Evolutionary conservation across 2,329 filamentous ascomycete species (phyloP).

Genomic region (Venturia oleaginea): DNA sequence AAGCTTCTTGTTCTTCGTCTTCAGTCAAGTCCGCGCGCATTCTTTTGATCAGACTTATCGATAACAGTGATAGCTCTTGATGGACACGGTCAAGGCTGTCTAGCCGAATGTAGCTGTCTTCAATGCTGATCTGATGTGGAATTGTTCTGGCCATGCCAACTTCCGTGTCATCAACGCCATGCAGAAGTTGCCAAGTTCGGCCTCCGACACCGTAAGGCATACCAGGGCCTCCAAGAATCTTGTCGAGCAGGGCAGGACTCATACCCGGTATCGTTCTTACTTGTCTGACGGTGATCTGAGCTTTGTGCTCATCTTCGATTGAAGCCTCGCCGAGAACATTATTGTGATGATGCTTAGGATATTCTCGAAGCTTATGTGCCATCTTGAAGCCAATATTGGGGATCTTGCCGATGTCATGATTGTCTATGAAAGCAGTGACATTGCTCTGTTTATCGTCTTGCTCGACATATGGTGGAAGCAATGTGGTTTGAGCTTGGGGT

Average conservation of each 20-base stretch:
- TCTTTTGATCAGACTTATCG: constrained; percentile 61
- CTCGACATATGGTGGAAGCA: constrained; percentile 55
- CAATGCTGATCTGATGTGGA: constrained; percentile 85
- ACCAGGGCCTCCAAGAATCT: constrained; percentile 54
- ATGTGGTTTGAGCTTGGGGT: constrained; percentile 75
- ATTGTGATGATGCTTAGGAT: constrained; percentile 40
- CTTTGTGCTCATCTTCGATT: background rate
- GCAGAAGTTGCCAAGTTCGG: constrained; percentile 67
- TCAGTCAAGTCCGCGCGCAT: constrained; percentile 70
- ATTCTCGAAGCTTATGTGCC: constrained; percentile 56
- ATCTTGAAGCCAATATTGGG: constrained; percentile 79
- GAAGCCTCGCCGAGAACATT: background rate
- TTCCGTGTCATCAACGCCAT: constrained; percentile 68
- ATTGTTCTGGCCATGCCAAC: constrained; percentile 63
- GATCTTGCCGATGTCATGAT: constrained; percentile 66
- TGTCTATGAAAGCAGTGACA: constrained; percentile 62
- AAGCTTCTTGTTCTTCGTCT: constrained; percentile 29
- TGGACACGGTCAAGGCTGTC: constrained; percentile 54
- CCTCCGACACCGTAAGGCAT: constrained; percentile 58
- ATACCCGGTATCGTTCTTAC: constrained; percentile 56
- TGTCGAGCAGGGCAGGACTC: constrained; percentile 55
- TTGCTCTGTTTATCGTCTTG: constrained; percentile 32
- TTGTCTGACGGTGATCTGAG: constrained; percentile 52
- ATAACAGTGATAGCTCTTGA: constrained; percentile 59
- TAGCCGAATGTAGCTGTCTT: constrained; percentile 73